Percentiles rank a stretch among this genome's conserved stretches.
Conservation (phyloP, 345 rosid genomes). For the Heritiera littoralis region DNA sequence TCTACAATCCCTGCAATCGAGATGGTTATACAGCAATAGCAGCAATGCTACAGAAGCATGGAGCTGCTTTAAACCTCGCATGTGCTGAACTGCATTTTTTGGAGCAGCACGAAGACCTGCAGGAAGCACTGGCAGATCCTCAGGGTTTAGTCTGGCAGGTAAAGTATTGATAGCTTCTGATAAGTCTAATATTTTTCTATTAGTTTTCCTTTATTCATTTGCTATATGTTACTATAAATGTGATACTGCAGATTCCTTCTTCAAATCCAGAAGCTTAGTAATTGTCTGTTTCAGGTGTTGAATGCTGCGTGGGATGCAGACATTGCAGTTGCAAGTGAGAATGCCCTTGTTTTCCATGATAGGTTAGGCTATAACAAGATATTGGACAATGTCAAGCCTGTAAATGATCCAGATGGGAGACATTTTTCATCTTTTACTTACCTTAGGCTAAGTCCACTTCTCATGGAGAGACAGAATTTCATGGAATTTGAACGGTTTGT, state of each 20-base stretch:
- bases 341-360: constrained; percentile 70
- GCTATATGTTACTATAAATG: background rate
- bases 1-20: constrained; percentile 81
- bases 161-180: constrained; percentile 24
- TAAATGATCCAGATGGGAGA: constrained; percentile 82
- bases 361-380: constrained; percentile 75
- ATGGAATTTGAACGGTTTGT: constrained; percentile 76
- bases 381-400: constrained; percentile 68
- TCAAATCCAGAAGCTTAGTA: background rate
- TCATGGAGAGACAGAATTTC: constrained; percentile 78
- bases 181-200: background rate
- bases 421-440: constrained; percentile 75
- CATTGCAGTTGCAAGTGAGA: constrained; percentile 68
- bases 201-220: background rate
- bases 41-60: constrained; percentile 68
- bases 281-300: constrained; percentile 56
- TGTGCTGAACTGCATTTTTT: constrained; percentile 52
- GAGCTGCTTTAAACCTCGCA: constrained; percentile 68
- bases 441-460: constrained; percentile 69
- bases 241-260: background rate
- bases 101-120: constrained; percentile 62
- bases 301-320: constrained; percentile 90
- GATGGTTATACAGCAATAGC: constrained; percentile 87
- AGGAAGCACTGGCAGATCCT: constrained; percentile 66
- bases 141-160: constrained; percentile 91